phyloP scores from a whole-genome alignment of 768 basidiomycete species.

The Lactifluus echinatus region DNA sequence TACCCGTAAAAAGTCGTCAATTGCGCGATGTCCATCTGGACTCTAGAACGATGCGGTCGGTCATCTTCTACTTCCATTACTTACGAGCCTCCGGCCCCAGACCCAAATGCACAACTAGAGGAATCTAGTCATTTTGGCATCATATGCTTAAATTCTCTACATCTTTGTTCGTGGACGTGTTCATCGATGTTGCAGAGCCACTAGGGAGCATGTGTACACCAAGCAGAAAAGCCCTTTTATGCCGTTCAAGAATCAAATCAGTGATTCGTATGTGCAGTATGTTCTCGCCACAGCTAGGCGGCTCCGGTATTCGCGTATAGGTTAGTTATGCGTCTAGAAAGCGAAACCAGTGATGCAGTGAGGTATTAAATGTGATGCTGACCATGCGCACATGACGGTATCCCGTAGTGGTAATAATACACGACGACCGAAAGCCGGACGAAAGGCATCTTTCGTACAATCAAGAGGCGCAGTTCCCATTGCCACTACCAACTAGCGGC shows the following conservation, averaged over 20 bases:
- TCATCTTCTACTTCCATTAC: not conserved
- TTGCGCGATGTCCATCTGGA: not conserved
- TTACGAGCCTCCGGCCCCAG: not conserved
- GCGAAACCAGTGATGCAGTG: not conserved
- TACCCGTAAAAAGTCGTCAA: too few species aligned
- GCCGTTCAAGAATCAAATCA: not conserved
- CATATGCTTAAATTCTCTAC: not conserved
- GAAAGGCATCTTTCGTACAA: not conserved
- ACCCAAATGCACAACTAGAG: not conserved
- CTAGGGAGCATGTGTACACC: not conserved
- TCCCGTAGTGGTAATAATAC: not conserved
- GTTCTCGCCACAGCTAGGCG: not conserved
- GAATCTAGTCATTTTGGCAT: not conserved
- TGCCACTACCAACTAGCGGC: constrained; percentile 10
- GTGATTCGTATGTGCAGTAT: not conserved
- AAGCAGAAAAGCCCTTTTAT: not conserved
- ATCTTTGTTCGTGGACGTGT: not conserved
- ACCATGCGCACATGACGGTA: not conserved
- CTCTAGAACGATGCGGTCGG: not conserved
- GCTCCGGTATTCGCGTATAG: not conserved
- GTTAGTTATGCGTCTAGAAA: not conserved
- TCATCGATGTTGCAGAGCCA: not conserved
- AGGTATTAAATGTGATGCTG: not conserved
- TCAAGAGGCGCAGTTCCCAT: not conserved
- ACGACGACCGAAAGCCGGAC: not conserved